phyloP scores from a whole-genome alignment of 306 rosid genomes.

The Fragaria iinumae region DNA sequence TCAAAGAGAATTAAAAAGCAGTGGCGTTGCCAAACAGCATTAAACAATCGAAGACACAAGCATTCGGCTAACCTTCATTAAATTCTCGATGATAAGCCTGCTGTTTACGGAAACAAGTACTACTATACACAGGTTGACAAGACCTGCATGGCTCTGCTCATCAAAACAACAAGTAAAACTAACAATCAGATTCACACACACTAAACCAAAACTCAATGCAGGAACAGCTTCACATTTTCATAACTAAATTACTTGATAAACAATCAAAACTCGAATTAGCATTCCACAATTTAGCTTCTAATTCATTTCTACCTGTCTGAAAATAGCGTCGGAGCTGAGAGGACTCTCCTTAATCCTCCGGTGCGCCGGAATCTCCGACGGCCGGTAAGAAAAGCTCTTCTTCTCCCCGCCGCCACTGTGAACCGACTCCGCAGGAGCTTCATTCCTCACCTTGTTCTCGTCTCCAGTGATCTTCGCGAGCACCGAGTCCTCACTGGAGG shows the following conservation, averaged over 20 bases:
- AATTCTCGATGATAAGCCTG: slow-evolving; percentile 91
- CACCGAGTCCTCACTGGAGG: slow-evolving; percentile 29
- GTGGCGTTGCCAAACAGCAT: neutral
- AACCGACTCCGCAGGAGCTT: slow-evolving; percentile 16
- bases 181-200: neutral
- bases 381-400: slow-evolving; percentile 51
- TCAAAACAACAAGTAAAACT: neutral
- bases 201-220: neutral
- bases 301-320: slow-evolving; percentile 58
- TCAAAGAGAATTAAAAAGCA: neutral
- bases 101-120: slow-evolving; percentile 95
- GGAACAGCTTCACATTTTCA: neutral
- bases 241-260: neutral
- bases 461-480: slow-evolving; percentile 27
- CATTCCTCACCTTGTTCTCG: slow-evolving; percentile 20
- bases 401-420: slow-evolving; percentile 14
- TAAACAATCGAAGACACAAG: neutral
- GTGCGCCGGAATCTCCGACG: slow-evolving; percentile 74
- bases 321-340: slow-evolving; percentile 84
- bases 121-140: slow-evolving; percentile 92
- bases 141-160: slow-evolving; percentile 97
- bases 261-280: neutral
- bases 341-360: slow-evolving; percentile 77
- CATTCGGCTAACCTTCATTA: slow-evolving; percentile 73
- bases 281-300: neutral